Conservation (phyloP, 805 yeast species). For the Komagataella phaffii region DNA sequence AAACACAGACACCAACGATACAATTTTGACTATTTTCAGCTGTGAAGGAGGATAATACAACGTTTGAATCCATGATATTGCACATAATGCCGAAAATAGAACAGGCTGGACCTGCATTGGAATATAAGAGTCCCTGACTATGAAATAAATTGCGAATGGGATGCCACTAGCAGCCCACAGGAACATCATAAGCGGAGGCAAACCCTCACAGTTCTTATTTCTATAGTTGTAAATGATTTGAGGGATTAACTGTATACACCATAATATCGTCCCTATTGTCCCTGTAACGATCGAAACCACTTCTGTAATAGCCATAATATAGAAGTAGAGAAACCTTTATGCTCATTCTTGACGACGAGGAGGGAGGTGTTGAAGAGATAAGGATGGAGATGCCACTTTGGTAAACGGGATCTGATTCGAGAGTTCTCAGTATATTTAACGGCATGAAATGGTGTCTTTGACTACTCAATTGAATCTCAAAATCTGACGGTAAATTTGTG, state of each 20-base stretch:
- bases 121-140: conserved; percentile 54
- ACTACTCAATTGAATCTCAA: too few relatives aligned
- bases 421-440: too few relatives aligned
- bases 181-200: conserved; percentile 85
- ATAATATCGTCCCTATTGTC: conserved; percentile 80
- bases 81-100: conserved; percentile 58
- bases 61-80: conserved; percentile 54
- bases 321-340: not conserved
- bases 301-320: not conserved
- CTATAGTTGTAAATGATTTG: conserved; percentile 53
- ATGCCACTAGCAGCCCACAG: conserved; percentile 72
- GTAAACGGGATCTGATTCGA: not conserved
- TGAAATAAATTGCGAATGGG: conserved; percentile 79
- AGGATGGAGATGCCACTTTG: not conserved
- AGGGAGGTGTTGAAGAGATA: not conserved
- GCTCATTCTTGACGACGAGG: not conserved
- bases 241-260: conserved; percentile 90
- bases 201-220: conserved; percentile 72
- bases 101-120: conserved; percentile 85
- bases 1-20: conserved; percentile 21
- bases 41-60: conserved; percentile 55
- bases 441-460: too few relatives aligned
- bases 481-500: too few relatives aligned
- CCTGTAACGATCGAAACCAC: conserved; percentile 64
- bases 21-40: conserved; percentile 21